Conservation (phyloP, 2,329 filamentous ascomycete genomes). For the Fonsecaea monophora region DNA sequence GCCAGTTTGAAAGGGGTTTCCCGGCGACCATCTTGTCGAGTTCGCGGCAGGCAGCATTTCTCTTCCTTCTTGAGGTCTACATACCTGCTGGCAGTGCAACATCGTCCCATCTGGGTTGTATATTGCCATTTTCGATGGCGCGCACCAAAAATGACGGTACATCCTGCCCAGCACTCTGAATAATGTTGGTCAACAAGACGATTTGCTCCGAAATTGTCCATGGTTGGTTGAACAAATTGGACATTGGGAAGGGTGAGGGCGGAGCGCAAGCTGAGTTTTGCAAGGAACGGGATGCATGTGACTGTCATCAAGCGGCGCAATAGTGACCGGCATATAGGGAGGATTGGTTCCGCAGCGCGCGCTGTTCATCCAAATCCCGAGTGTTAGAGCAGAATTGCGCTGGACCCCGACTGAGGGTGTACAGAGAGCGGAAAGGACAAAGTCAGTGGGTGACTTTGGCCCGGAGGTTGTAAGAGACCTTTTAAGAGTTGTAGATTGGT, state of each 20-base stretch:
- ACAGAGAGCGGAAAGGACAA: conserved; percentile 27
- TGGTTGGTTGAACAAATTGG: conserved; percentile 34
- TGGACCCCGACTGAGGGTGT: conserved; percentile 3
- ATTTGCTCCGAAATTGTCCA: conserved; percentile 39
- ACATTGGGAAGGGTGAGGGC: conserved; percentile 33
- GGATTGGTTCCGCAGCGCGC: conserved; percentile 15
- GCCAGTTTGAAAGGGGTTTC: not conserved
- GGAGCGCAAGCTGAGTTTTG: conserved; percentile 27
- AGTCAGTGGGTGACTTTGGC: conserved; percentile 12
- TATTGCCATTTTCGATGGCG: conserved; percentile 30
- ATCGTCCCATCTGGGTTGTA: conserved; percentile 38
- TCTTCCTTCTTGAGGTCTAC: conserved; percentile 13
- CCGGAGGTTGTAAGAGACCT: conserved; percentile 17
- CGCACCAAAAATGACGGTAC: conserved; percentile 37
- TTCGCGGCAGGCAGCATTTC: not conserved
- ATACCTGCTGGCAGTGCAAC: conserved; percentile 40
- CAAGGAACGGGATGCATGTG: conserved; percentile 34
- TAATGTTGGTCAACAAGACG: conserved; percentile 39
- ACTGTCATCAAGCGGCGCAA: conserved; percentile 30
- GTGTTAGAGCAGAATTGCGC: not conserved
- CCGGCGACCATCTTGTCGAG: not conserved
- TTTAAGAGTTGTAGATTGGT: conserved; percentile 27
- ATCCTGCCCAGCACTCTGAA: conserved; percentile 36
- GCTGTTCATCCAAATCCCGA: conserved; percentile 18
- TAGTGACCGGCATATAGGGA: conserved; percentile 30